Percentiles rank a stretch among this genome's conserved stretches.
Conservation (phyloP, 1,284 basidiomycete species). For the Anthracocystis walkeri region DNA sequence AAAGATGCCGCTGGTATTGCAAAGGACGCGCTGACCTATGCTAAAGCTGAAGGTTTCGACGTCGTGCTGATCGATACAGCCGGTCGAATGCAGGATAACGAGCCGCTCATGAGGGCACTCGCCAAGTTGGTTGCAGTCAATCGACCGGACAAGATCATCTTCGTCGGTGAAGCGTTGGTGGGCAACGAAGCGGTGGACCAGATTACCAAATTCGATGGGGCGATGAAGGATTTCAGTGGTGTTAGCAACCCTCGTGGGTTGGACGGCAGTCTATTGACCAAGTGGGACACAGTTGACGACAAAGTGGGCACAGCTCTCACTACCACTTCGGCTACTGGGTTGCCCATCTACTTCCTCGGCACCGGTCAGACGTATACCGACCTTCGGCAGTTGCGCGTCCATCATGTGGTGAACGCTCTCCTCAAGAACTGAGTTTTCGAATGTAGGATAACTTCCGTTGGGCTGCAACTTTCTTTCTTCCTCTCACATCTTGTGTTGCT, state of each 20-base stretch:
- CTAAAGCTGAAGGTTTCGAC: constrained; percentile 61
- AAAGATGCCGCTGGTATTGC: constrained; percentile 98
- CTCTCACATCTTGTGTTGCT: too few species aligned
- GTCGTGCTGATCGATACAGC: constrained; percentile 69
- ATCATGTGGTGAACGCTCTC: constrained; percentile 67
- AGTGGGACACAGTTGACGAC: constrained; percentile 69
- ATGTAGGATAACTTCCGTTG: too few species aligned
- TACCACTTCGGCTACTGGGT: constrained; percentile 64
- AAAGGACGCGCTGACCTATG: constrained; percentile 82
- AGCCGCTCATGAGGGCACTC: constrained; percentile 68
- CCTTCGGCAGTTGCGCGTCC: constrained; percentile 65
- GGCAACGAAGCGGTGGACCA: constrained; percentile 69
- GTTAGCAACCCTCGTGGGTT: constrained; percentile 64
- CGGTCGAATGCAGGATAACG: constrained; percentile 69
- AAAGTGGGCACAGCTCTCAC: constrained; percentile 68
- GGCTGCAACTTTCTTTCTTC: too few species aligned
- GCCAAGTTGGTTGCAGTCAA: constrained; percentile 68
- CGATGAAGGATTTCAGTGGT: constrained; percentile 67
- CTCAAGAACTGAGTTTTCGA: constrained; percentile 56
- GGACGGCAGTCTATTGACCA: constrained; percentile 68
- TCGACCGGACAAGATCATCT: constrained; percentile 68
- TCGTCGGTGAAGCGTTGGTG: constrained; percentile 69
- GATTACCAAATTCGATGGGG: constrained; percentile 66
- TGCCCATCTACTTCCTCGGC: constrained; percentile 68
- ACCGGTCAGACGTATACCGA: constrained; percentile 69